Base-by-base conservation (phyloP, 2,329 filamentous ascomycete genomes). In the Hypoxylon sp. region DNA sequence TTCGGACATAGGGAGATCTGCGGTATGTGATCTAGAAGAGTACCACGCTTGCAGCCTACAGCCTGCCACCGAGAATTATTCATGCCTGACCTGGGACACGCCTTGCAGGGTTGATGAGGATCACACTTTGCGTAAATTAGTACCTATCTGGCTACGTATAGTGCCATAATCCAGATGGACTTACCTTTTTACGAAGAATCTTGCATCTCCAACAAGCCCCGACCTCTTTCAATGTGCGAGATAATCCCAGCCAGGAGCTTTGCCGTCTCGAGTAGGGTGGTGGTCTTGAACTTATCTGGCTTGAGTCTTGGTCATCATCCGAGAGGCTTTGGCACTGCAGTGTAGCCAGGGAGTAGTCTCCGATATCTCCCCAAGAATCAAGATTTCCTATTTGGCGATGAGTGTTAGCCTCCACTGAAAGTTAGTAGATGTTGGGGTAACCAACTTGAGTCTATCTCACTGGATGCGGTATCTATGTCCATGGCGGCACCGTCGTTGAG, bases 191-290 rank as follows among this genome's bases (percentile, higher is more conserved):
- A 22, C 68, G 65, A 49, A 70, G 68, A 36, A 70, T 66, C 28
- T 62, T 68, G 9, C 68, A 70, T 38, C 68, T 66, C 68, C 68
- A 70, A 46, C 68, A 70, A 26, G 68, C 65, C 1, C 68, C 68
- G 22, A 70, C 57, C n/a, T 66, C 57, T 36, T 70, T 70, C 24
- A 68, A 42, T 3, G 65, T 68, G 3, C 60, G 68, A 30, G 68
- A 64, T 20, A 68, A 56, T 7, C 62, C 54, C 9, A 33, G 8
- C 65, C 52, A 66, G 3, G 68, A 59, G 20, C 28, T 38, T 33
- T 24, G 51, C 9, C 32, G 49, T 40, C 38, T 45, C 24, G 38
- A 20, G 40, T 51, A 48, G 36, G 50, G 14, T 28, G 48, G 16
- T 18, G 24, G 33, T 18, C 16, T 24, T 33, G 46, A 40, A 12